phyloP scores from a whole-genome alignment of 768 basidiomycete genomes.

The Pholiota molesta region DNA sequence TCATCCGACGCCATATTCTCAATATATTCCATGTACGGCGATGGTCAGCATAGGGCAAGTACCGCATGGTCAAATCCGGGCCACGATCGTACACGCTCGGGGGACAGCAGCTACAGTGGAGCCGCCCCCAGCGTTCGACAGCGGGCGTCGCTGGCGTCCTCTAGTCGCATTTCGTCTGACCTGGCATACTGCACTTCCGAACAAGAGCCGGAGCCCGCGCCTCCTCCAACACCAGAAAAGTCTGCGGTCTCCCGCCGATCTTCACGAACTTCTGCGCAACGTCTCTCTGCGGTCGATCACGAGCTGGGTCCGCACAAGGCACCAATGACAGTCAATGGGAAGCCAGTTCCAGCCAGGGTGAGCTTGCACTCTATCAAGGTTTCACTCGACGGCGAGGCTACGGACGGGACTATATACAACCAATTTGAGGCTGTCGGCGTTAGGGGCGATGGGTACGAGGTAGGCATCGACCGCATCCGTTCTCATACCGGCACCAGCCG shows the following conservation, averaged over 20 bases:
- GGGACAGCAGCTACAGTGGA: constrained; percentile 16
- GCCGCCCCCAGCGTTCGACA: constrained; percentile 7
- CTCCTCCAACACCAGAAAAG: constrained; percentile 6
- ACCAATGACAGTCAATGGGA: not conserved
- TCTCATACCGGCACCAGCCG: not conserved
- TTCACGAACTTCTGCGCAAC: constrained; percentile 14
- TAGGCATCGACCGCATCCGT: not conserved
- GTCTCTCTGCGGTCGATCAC: not conserved
- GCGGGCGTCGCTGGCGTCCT: constrained; percentile 20
- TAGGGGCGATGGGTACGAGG: not conserved
- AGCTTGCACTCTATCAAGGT: constrained; percentile 1
- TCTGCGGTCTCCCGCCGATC: not conserved
- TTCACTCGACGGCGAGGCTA: not conserved
- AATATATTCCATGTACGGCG: constrained; percentile 88
- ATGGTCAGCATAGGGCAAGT: constrained; percentile 42
- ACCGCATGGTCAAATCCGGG: constrained; percentile 44
- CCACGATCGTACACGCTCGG: constrained; percentile 31
- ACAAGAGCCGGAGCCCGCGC: constrained; percentile 22
- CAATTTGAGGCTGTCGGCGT: not conserved
- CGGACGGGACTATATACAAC: not conserved
- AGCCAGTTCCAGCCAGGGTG: not conserved
- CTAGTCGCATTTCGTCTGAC: constrained; percentile 29
- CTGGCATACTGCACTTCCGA: constrained; percentile 33
- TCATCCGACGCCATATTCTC: constrained; percentile 79
- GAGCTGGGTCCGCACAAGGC: not conserved